Conservation (phyloP, 2,329 filamentous ascomycete species). For the Stylonectria norvegica region DNA sequence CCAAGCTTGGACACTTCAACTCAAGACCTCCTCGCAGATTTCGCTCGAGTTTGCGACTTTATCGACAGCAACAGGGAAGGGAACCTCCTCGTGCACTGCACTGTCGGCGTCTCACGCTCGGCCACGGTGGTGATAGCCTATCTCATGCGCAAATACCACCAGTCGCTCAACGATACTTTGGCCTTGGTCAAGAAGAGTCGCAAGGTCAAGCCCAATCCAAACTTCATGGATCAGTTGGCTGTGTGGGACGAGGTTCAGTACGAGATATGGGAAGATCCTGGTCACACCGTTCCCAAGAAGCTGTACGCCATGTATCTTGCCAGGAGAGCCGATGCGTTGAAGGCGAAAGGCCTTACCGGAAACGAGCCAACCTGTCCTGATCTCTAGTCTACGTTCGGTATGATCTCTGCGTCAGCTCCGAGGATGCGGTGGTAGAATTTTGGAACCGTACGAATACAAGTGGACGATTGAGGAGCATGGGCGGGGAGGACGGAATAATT, state of each 20-base stretch:
- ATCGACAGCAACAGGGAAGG: slow-evolving; percentile 4
- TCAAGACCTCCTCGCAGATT: slow-evolving; percentile 5
- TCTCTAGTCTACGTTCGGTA: too few species aligned
- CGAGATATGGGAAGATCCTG: slow-evolving; percentile 22
- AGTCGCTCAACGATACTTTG: slow-evolving; percentile 6
- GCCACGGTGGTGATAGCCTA: slow-evolving; percentile 24
- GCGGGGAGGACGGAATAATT: too few species aligned
- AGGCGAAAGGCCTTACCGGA: background rate
- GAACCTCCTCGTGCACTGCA: slow-evolving; percentile 25
- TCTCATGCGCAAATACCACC: slow-evolving; percentile 22
- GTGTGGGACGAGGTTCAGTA: slow-evolving; percentile 24
- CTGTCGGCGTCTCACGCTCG: slow-evolving; percentile 27
- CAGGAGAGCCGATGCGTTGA: background rate
- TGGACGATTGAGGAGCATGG: too few species aligned
- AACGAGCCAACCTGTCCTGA: background rate
- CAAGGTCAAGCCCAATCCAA: slow-evolving; percentile 17
- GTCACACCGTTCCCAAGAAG: slow-evolving; percentile 16
- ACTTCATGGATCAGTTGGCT: slow-evolving; percentile 24
- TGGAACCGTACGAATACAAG: too few species aligned
- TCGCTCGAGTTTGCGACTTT: slow-evolving; percentile 12
- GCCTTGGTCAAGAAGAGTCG: slow-evolving; percentile 13
- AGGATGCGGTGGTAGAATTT: too few species aligned
- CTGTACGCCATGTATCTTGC: slow-evolving; percentile 9
- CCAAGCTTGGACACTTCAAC: slow-evolving; percentile 5
- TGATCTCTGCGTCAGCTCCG: too few species aligned